Evolutionary conservation across 1,139 yeast species (phyloP).

Genomic region (Yamadazyma spencermartinsiae): DNA sequence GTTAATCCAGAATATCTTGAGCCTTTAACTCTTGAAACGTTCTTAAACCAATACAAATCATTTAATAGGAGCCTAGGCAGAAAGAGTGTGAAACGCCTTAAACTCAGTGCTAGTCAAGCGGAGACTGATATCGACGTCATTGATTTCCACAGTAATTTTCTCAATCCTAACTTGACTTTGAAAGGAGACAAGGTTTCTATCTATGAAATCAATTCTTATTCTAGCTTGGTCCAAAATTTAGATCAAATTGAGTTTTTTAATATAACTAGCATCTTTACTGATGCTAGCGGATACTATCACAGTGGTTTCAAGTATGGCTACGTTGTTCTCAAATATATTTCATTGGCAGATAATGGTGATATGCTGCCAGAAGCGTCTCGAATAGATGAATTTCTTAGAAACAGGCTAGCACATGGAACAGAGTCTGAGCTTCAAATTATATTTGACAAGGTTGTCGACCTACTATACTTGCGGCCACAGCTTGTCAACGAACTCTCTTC

Average conservation of each 20-base stretch:
- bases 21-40: not conserved
- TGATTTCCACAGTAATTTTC: constrained; percentile 5
- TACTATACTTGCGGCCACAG: not conserved
- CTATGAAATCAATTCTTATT: constrained; percentile 19
- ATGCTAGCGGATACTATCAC: constrained; percentile 7
- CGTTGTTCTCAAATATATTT: not conserved
- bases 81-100: constrained; percentile 8
- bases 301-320: constrained; percentile 4
- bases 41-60: constrained; percentile 14
- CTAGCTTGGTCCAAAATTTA: constrained; percentile 19
- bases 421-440: not conserved
- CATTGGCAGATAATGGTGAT: not conserved
- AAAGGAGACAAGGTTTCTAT: constrained; percentile 16
- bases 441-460: not conserved
- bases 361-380: not conserved
- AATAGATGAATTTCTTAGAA: not conserved
- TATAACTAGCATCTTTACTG: constrained; percentile 3
- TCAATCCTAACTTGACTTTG: not conserved
- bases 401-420: not conserved
- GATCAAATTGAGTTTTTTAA: constrained; percentile 17
- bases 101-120: not conserved
- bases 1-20: constrained; percentile 2
- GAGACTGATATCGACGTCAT: constrained; percentile 15
- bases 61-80: constrained; percentile 16
- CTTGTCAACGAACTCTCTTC: not conserved